phyloP scores from a whole-genome alignment of 2,329 filamentous ascomycete species.

The Coniochaeta prunicola region DNA sequence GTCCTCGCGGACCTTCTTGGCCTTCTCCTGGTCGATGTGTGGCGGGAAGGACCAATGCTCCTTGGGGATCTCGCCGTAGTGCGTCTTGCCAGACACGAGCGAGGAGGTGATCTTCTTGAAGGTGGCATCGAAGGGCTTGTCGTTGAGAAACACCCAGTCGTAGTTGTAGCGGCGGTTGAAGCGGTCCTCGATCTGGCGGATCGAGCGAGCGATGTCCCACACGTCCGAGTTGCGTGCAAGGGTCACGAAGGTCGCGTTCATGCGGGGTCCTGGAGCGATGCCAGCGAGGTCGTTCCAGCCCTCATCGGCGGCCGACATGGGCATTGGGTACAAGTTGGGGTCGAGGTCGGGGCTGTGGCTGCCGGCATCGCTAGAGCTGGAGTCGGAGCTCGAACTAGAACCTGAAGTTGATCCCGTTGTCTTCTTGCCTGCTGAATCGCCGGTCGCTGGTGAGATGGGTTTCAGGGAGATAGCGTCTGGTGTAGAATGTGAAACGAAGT shows the following conservation, averaged over 20 bases:
- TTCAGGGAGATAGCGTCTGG: constrained; percentile 42
- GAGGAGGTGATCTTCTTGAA: constrained; percentile 90
- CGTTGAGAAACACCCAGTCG: constrained; percentile 99
- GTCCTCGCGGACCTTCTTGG: constrained; percentile 81
- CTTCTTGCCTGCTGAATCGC: constrained; percentile 2
- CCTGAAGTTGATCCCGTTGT: constrained; percentile 4
- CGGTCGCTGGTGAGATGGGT: constrained; percentile 9
- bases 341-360: constrained; percentile 23
- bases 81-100: constrained; percentile 85
- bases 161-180: constrained; percentile 98
- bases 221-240: constrained; percentile 88
- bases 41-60: constrained; percentile 98
- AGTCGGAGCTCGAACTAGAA: not conserved
- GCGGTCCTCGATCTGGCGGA: constrained; percentile 92
- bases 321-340: constrained; percentile 38
- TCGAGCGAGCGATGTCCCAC: constrained; percentile 95
- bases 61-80: constrained; percentile 80
- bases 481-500: constrained; percentile 64
- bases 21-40: constrained; percentile 93
- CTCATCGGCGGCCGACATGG: constrained; percentile 42
- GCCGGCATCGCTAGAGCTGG: not conserved
- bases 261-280: constrained; percentile 60
- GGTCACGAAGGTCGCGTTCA: constrained; percentile 97
- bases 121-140: constrained; percentile 83
- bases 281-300: constrained; percentile 45